Conservation (phyloP, 2,329 filamentous ascomycete species). For the Fusarium proliferatum region DNA sequence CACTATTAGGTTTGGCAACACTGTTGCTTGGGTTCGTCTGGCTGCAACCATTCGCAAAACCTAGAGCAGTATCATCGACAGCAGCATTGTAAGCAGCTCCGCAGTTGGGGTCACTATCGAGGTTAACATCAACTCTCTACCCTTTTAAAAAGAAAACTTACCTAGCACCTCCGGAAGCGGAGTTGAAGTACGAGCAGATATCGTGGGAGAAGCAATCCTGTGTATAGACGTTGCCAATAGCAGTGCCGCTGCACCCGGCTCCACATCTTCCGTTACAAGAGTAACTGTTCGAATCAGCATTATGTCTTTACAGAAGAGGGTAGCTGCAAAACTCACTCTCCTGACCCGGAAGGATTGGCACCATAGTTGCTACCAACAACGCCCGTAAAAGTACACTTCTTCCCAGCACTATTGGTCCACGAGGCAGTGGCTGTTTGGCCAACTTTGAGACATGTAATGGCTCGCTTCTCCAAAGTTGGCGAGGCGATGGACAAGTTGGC, state of each 20-base stretch:
- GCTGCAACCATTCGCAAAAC: constrained; percentile 49
- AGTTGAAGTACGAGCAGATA: constrained; percentile 63
- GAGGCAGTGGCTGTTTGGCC: constrained; percentile 54
- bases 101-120: constrained; percentile 58
- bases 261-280: constrained; percentile 62
- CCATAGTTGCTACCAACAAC: constrained; percentile 61
- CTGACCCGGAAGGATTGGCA: constrained; percentile 51
- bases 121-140: neutral
- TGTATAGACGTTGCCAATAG: constrained; percentile 60
- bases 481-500: constrained; percentile 20
- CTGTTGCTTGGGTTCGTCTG: constrained; percentile 49
- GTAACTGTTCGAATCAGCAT: constrained; percentile 50
- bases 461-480: constrained; percentile 28
- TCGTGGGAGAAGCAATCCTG: constrained; percentile 64
- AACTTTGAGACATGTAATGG: constrained; percentile 37
- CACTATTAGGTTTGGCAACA: constrained; percentile 41
- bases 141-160: constrained; percentile 20
- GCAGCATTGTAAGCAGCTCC: constrained; percentile 57
- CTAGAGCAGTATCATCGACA: constrained; percentile 56
- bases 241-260: constrained; percentile 56
- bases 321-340: constrained; percentile 53
- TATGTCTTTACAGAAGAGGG: accelerated
- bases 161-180: constrained; percentile 59
- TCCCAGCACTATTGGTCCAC: constrained; percentile 58
- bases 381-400: constrained; percentile 57